Evolutionary conservation across 768 basidiomycete genomes (phyloP).

Genomic region (Rhizopogon vulgaris): DNA sequence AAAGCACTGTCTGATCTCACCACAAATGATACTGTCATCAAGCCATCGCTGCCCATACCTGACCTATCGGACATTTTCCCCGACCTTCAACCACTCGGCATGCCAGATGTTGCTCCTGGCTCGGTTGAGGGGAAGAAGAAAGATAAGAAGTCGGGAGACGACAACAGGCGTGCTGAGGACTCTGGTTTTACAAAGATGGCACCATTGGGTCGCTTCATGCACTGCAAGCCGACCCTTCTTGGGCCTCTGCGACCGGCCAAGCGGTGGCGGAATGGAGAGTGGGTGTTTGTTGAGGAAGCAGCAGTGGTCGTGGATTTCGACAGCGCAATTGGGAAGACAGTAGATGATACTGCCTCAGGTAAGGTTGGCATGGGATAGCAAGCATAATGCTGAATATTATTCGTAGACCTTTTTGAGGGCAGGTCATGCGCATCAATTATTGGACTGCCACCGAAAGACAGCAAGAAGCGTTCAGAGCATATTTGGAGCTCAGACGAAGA

Average conservation of each 20-base stretch:
- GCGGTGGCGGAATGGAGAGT: constrained; percentile 60
- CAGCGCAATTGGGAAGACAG: constrained; percentile 33
- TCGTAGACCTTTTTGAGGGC: constrained; percentile 34
- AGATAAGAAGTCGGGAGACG: constrained; percentile 57
- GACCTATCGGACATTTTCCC: constrained; percentile 76
- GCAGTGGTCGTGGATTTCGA: constrained; percentile 34
- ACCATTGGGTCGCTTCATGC: constrained; percentile 74
- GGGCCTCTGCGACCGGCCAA: constrained; percentile 79
- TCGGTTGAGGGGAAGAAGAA: constrained; percentile 45
- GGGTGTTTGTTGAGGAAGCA: constrained; percentile 58
- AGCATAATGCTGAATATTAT: constrained; percentile 26
- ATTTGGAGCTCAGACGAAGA: constrained; percentile 81
- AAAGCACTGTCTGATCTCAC: constrained; percentile 39
- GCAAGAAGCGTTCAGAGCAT: constrained; percentile 36
- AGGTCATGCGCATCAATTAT: constrained; percentile 15
- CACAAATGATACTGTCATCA: constrained; percentile 14
- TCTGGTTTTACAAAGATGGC: constrained; percentile 69
- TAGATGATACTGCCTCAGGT: constrained; percentile 51
- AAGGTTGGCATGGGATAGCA: constrained; percentile 21
- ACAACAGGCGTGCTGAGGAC: constrained; percentile 74
- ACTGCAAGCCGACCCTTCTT: constrained; percentile 75
- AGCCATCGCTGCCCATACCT: constrained; percentile 27
- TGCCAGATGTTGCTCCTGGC: constrained; percentile 42
- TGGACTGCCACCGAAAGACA: constrained; percentile 28
- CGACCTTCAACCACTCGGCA: constrained; percentile 60